phyloP scores from a whole-genome alignment of 139 green algal species.

The Dunaliella sp. region DNA sequence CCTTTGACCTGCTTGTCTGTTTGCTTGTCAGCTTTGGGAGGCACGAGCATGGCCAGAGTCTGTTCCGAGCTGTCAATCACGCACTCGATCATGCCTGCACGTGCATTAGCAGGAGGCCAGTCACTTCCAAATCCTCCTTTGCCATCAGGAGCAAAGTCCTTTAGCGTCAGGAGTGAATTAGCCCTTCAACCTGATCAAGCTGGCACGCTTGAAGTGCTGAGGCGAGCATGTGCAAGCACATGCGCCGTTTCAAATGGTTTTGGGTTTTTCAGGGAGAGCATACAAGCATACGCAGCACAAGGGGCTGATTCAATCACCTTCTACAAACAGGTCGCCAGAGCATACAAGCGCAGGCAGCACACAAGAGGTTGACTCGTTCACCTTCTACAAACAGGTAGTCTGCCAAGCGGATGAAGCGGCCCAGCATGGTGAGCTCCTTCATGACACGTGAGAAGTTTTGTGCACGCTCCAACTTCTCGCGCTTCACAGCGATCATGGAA shows the following conservation, averaged over 20 bases:
- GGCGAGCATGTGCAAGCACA: too few species aligned
- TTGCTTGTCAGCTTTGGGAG: constrained; percentile 24
- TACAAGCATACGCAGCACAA: not conserved
- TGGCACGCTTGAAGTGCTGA: too few species aligned
- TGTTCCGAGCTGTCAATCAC: constrained; percentile 44
- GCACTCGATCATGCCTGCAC: constrained; percentile 48
- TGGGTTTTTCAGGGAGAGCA: not conserved
- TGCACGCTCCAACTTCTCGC: constrained; percentile 77
- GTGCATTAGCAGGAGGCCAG: too few species aligned
- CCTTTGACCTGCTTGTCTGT: constrained; percentile 73
- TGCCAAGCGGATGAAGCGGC: constrained; percentile 70
- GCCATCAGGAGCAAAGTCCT: too few species aligned
- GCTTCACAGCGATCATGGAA: constrained; percentile 57
- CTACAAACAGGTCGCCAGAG: not conserved
- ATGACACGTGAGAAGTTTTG: constrained; percentile 66
- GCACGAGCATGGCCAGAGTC: constrained; percentile 47
- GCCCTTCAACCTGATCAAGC: too few species aligned
- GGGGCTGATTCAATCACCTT: too few species aligned
- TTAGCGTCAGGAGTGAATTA: too few species aligned
- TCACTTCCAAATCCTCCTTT: too few species aligned
- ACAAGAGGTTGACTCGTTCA: not conserved
- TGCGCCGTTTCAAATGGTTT: too few species aligned
- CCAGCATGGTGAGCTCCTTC: constrained; percentile 70
- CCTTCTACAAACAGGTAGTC: constrained; percentile 76
- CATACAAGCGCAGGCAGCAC: not conserved